Conservation (phyloP, 2,329 filamentous ascomycete species). For the Colletotrichum incanum region DNA sequence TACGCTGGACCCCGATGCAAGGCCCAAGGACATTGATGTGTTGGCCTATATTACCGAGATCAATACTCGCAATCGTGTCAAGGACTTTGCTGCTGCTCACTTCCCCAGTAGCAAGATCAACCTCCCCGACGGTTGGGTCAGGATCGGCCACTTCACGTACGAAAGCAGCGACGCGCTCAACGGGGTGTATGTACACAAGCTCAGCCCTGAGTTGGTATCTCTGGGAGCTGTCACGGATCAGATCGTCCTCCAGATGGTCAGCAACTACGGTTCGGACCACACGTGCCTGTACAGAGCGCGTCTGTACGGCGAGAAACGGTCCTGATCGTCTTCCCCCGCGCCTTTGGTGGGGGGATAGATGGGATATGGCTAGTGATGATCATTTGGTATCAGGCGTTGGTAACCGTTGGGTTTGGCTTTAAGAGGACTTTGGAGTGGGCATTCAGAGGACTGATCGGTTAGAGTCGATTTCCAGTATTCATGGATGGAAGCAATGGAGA, state of each 20-base stretch:
- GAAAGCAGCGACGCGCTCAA: slow-evolving; percentile 60
- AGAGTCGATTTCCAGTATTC: slow-evolving; percentile 27
- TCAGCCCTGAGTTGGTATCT: slow-evolving; percentile 65
- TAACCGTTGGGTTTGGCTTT: not conserved
- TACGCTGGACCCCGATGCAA: slow-evolving; percentile 73
- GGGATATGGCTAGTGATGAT: not conserved
- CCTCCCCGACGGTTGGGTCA: slow-evolving; percentile 62
- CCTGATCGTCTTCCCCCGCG: slow-evolving; percentile 3
- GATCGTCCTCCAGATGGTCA: slow-evolving; percentile 69
- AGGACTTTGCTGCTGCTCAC: slow-evolving; percentile 60
- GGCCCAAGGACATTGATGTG: slow-evolving; percentile 79
- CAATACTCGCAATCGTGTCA: slow-evolving; percentile 56
- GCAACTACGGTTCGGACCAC: slow-evolving; percentile 73
- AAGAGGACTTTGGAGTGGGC: not conserved
- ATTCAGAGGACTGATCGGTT: not conserved
- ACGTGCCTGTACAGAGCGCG: slow-evolving; percentile 78
- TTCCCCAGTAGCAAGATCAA: slow-evolving; percentile 53
- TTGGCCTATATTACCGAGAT: slow-evolving; percentile 73
- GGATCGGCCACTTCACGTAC: slow-evolving; percentile 72
- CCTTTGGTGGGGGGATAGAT: no score
- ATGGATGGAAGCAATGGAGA: slow-evolving; percentile 17
- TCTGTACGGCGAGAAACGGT: slow-evolving; percentile 65
- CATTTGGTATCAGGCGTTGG: slow-evolving; percentile 11
- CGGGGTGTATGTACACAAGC: slow-evolving; percentile 66
- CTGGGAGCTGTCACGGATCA: slow-evolving; percentile 66